phyloP scores from a whole-genome alignment of 2,329 filamentous ascomycete species.

The Geosmithia putterillii region DNA sequence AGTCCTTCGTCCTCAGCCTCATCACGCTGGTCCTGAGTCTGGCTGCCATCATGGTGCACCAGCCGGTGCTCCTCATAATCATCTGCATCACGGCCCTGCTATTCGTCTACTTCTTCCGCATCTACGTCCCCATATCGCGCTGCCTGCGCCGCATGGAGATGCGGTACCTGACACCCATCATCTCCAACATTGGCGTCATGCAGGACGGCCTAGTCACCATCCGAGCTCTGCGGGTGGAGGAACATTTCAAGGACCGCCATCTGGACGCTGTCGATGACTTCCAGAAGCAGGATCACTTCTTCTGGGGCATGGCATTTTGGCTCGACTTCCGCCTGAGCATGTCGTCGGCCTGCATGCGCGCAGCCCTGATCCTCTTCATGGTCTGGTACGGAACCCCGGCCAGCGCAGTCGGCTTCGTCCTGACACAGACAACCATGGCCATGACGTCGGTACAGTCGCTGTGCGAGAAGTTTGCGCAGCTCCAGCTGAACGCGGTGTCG shows the following conservation, averaged over 20 bases:
- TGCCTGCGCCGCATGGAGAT: constrained; percentile 76
- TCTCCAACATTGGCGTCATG: constrained; percentile 85
- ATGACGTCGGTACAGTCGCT: constrained; percentile 34
- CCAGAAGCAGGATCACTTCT: constrained; percentile 93
- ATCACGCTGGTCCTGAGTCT: constrained; percentile 65
- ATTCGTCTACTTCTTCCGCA: constrained; percentile 63
- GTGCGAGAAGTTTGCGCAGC: constrained; percentile 68
- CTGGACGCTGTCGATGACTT: constrained; percentile 76
- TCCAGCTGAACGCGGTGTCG: constrained; percentile 87
- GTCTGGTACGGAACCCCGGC: constrained; percentile 63
- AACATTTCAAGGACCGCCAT: constrained; percentile 68
- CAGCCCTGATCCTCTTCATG: constrained; percentile 61
- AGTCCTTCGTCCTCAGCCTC: constrained; percentile 54
- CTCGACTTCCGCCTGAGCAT: constrained; percentile 59
- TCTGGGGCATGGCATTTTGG: constrained; percentile 83
- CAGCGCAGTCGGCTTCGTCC: constrained; percentile 72
- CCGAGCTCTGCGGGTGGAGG: constrained; percentile 67
- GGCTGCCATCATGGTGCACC: constrained; percentile 66
- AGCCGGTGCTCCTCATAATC: constrained; percentile 64
- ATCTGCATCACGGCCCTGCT: constrained; percentile 52
- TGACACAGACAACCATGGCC: constrained; percentile 38
- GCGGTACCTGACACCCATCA: constrained; percentile 76
- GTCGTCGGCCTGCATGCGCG: constrained; percentile 57
- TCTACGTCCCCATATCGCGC: constrained; percentile 74
- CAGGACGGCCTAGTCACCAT: constrained; percentile 80